These are phyloP conservation scores for Monilinia vaccinii-corymbosi DNA, from an alignment of 2,329 filamentous ascomycete genomes.

Conservation along the genomic window DNA sequence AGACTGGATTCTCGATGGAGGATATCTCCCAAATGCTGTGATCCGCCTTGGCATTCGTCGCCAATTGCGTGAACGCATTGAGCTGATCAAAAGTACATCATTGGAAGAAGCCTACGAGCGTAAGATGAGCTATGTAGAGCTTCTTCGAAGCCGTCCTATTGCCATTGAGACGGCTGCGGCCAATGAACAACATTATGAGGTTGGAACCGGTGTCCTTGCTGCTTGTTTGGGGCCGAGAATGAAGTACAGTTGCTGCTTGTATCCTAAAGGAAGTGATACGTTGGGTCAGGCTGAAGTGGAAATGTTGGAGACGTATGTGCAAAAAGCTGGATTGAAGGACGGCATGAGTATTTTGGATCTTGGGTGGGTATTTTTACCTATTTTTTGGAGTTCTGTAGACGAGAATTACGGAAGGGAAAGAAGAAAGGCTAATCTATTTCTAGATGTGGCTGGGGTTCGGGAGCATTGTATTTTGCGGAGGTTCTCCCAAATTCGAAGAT, in stretches of 20 bases:
- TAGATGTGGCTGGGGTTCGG: constrained; percentile 62
- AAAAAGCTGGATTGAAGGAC: constrained; percentile 39
- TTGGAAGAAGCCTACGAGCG: constrained; percentile 43
- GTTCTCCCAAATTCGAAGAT: constrained; percentile 51
- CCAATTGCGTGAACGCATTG: constrained; percentile 53
- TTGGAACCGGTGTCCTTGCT: constrained; percentile 53
- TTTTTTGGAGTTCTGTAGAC: constrained; percentile 2
- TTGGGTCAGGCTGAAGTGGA: constrained; percentile 56
- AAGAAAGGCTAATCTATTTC: not conserved
- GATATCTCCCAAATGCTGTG: constrained; percentile 53
- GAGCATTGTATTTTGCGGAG: constrained; percentile 56
- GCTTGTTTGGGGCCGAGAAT: constrained; percentile 57
- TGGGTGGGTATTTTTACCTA: constrained; percentile 14
- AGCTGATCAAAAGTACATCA: constrained; percentile 44
- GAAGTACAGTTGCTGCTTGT: constrained; percentile 64
- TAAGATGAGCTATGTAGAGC: constrained; percentile 55
- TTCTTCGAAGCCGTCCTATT: constrained; percentile 51
- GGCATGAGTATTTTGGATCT: constrained; percentile 29
- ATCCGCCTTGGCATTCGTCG: constrained; percentile 57
- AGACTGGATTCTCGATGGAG: constrained; percentile 54
- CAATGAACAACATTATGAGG: constrained; percentile 65
- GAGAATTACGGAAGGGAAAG: not conserved
- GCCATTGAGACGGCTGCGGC: constrained; percentile 58
- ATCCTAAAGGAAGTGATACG: constrained; percentile 53
- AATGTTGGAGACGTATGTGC: constrained; percentile 56